These are phyloP conservation scores for Alternaria solani DNA, from an alignment of 2,329 filamentous ascomycete species.

Conservation along the genomic window DNA sequence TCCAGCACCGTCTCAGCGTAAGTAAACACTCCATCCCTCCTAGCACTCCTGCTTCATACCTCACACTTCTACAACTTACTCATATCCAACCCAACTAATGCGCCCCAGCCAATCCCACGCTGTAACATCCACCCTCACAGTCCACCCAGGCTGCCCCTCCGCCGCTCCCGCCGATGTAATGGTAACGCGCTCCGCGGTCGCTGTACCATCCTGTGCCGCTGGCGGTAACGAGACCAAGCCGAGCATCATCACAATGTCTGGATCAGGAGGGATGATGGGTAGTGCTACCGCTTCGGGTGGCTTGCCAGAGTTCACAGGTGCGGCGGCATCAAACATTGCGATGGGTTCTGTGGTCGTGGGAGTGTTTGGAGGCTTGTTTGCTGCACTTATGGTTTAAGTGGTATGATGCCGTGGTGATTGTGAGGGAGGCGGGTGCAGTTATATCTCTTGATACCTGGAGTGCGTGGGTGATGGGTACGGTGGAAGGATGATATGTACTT, in stretches of 20 bases:
- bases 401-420: neutral
- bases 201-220: constrained; percentile 23
- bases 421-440: neutral
- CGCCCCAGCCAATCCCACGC: constrained; percentile 9
- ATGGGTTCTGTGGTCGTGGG: neutral
- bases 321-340: neutral
- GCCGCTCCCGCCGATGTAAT: constrained; percentile 24
- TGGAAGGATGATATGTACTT: neutral
- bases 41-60: neutral
- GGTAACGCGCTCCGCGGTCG: constrained; percentile 27
- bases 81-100: neutral
- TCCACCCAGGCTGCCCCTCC: constrained; percentile 25
- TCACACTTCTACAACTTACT: neutral
- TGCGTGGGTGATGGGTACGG: neutral
- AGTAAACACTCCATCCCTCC: neutral
- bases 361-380: neutral
- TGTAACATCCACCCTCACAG: constrained; percentile 24
- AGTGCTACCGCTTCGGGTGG: neutral
- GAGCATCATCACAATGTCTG: constrained; percentile 23
- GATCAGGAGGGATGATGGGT: constrained; percentile 11
- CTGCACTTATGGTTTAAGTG: neutral
- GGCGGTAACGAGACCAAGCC: constrained; percentile 31
- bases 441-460: neutral
- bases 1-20: constrained; percentile 11
- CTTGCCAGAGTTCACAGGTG: constrained; percentile 7